phyloP scores from a whole-genome alignment of 345 rosid species.

The Firmiana major region DNA sequence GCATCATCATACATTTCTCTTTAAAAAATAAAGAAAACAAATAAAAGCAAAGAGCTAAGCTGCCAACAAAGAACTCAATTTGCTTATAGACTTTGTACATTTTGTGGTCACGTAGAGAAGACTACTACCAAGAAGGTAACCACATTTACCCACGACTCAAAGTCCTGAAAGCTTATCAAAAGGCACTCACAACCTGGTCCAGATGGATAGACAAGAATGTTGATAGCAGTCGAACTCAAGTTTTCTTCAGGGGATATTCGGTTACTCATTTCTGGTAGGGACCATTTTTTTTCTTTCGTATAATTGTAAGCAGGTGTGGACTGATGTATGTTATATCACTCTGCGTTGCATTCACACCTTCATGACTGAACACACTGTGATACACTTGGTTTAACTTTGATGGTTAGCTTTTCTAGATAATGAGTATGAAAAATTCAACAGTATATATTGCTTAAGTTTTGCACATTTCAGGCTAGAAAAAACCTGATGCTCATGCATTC shows the following conservation, averaged over 20 bases:
- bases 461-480: neutral
- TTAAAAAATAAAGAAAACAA: neutral
- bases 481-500: neutral
- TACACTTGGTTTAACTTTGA: neutral
- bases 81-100: neutral
- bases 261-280: conserved; percentile 76
- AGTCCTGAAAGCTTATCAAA: conserved; percentile 72
- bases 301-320: neutral
- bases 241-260: conserved; percentile 79
- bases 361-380: neutral
- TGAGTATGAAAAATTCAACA: neutral
- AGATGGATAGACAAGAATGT: conserved; percentile 78
- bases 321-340: neutral
- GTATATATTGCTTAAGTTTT: neutral
- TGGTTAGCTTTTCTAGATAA: neutral
- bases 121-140: conserved; percentile 86
- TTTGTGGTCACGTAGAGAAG: conserved; percentile 41
- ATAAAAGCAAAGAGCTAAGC: neutral
- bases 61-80: neutral
- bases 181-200: conserved; percentile 83
- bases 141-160: conserved; percentile 67
- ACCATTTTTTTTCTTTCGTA: neutral
- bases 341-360: neutral
- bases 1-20: neutral
- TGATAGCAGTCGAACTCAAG: conserved; percentile 42